Conservation (phyloP, 345 rosid genomes). For the Salix koriyanagi region DNA sequence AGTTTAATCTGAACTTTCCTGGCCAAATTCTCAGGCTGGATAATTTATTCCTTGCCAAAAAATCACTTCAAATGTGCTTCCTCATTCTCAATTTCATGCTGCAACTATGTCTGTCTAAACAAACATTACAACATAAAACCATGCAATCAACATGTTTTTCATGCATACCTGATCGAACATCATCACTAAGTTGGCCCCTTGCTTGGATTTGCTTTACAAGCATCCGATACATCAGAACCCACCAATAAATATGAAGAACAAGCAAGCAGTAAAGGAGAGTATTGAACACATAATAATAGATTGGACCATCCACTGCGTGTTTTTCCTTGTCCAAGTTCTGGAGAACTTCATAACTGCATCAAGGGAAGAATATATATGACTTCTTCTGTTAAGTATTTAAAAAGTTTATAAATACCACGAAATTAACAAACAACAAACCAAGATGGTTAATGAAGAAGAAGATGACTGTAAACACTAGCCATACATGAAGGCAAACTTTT, state of each 20-base stretch:
- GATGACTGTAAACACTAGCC: not conserved
- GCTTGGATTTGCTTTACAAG: constrained; percentile 36
- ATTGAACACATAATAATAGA: constrained; percentile 27
- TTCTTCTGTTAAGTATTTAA: not conserved
- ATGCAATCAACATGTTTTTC: not conserved
- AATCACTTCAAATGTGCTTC: not conserved
- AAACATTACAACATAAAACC: not conserved
- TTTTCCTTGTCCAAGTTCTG: constrained; percentile 20
- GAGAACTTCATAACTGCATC: constrained; percentile 27
- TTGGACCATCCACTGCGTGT: constrained; percentile 27
- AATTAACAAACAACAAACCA: not conserved
- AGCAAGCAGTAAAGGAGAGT: constrained; percentile 30
- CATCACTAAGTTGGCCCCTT: constrained; percentile 32
- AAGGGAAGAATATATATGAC: not conserved
- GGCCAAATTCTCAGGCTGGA: not conserved
- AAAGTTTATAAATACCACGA: not conserved
- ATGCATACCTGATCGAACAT: constrained; percentile 33
- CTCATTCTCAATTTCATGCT: not conserved
- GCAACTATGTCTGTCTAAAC: not conserved
- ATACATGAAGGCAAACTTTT: not conserved
- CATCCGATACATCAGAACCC: constrained; percentile 37
- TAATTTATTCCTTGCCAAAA: not conserved
- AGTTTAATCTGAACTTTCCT: not conserved
- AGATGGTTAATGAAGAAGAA: not conserved
- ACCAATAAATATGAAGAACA: constrained; percentile 34